phyloP scores from a whole-genome alignment of 345 rosid species.

The Camelina sativa region DNA sequence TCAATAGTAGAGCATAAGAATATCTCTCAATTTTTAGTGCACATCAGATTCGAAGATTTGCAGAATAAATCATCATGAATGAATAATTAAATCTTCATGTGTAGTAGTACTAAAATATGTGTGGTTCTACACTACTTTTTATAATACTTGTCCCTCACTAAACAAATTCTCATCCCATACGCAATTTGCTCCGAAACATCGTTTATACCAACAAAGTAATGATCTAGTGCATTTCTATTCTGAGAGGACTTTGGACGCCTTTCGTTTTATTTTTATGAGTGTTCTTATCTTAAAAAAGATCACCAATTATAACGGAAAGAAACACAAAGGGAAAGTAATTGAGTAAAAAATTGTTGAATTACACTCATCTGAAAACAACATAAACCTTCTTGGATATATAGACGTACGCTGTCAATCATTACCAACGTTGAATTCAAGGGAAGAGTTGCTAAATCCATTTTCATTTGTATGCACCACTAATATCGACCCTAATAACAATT shows the following conservation, averaged over 20 bases:
- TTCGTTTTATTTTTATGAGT: background rate
- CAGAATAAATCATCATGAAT: conserved; percentile 7
- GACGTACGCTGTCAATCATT: background rate
- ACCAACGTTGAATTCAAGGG: background rate
- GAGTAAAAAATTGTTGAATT: background rate
- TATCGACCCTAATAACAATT: background rate
- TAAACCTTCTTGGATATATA: background rate
- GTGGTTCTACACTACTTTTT: background rate
- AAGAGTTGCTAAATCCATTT: background rate
- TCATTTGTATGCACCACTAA: background rate
- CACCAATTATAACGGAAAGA: background rate
- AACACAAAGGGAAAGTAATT: background rate
- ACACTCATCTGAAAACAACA: background rate
- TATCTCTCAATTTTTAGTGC: background rate
- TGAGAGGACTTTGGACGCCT: background rate
- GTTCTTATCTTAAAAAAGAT: background rate
- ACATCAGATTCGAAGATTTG: background rate
- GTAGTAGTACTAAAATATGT: background rate
- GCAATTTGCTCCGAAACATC: conserved; percentile 6
- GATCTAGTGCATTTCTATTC: background rate
- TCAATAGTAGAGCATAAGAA: background rate
- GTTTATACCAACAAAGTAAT: background rate
- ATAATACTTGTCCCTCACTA: conserved; percentile 13
- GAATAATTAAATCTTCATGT: background rate
- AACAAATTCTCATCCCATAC: conserved; percentile 9